phyloP scores from a whole-genome alignment of 1,284 basidiomycete species.

The Fomitiporia mediterranea region DNA sequence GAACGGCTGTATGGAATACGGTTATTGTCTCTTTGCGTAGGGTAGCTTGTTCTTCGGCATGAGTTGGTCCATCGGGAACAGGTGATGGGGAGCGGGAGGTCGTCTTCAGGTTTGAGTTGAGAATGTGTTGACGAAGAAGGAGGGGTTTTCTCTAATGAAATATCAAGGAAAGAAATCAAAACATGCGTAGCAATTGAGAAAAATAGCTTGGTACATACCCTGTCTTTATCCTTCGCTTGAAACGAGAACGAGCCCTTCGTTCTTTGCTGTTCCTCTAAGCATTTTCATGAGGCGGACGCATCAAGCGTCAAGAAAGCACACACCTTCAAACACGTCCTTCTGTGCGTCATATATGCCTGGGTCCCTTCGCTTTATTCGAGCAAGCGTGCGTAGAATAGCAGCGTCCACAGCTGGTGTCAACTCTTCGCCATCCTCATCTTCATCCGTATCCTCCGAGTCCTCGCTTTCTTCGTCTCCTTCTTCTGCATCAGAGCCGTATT shows the following conservation, averaged over 20 bases:
- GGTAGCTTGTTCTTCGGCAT: conserved; percentile 73
- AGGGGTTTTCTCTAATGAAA: conserved; percentile 49
- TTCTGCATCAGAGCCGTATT: conserved; percentile 73
- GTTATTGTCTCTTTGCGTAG: conserved; percentile 81
- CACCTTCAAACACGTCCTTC: conserved; percentile 75
- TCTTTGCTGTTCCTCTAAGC: conserved; percentile 61
- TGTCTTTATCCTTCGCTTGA: conserved; percentile 40
- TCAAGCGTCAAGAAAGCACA: conserved; percentile 24
- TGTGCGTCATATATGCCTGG: conserved; percentile 75
- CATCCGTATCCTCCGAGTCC: conserved; percentile 76
- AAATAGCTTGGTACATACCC: conserved; percentile 35
- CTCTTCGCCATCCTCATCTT: conserved; percentile 95
- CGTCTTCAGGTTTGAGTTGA: conserved; percentile 49
- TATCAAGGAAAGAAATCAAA: conserved; percentile 8
- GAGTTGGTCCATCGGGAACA: conserved; percentile 50
- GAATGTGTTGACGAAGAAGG: conserved; percentile 54
- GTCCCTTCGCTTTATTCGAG: conserved; percentile 81
- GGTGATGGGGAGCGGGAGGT: conserved; percentile 51
- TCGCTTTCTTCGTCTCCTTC: conserved; percentile 44
- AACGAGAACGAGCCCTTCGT: conserved; percentile 30
- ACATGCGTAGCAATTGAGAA: not conserved
- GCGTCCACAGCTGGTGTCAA: conserved; percentile 93
- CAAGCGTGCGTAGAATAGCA: conserved; percentile 89
- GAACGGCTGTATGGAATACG: conserved; percentile 63
- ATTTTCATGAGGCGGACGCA: not conserved